phyloP scores from a whole-genome alignment of 2,329 filamentous ascomycete genomes.

The Claviceps humidiphila region DNA sequence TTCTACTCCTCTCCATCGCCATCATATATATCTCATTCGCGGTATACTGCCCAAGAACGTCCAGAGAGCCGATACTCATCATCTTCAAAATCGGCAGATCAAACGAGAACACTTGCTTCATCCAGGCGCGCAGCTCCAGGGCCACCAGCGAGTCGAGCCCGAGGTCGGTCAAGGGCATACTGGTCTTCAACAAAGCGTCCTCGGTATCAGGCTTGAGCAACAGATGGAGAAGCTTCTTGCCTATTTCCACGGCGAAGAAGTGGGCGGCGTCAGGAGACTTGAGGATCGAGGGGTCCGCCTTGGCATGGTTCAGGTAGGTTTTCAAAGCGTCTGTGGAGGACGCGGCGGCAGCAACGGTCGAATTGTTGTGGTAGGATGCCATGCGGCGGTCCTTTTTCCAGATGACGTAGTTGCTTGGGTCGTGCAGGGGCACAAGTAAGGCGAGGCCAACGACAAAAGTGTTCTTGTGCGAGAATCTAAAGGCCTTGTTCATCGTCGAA shows the following conservation, averaged over 20 bases:
- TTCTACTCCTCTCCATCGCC: no score
- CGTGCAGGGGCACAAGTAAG: conserved; percentile 6
- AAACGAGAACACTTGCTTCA: conserved; percentile 9
- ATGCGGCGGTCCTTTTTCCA: conserved; percentile 13
- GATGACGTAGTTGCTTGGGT: conserved; percentile 6
- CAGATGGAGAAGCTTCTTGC: conserved; percentile 8
- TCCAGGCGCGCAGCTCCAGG: conserved; percentile 13
- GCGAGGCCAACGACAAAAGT: conserved; percentile 8
- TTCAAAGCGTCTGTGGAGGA: neutral
- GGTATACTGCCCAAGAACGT: conserved; percentile 6
- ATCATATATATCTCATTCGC: neutral
- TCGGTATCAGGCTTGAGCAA: conserved; percentile 8
- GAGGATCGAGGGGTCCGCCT: neutral
- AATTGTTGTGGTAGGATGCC: conserved; percentile 9
- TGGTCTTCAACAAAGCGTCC: neutral
- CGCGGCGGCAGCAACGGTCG: neutral
- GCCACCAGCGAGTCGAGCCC: conserved; percentile 13
- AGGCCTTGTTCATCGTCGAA: neutral
- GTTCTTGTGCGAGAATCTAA: neutral
- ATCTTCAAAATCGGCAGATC: conserved; percentile 12
- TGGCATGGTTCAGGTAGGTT: neutral
- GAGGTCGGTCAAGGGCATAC: conserved; percentile 5
- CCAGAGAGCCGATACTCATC: conserved; percentile 9
- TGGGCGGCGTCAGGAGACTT: neutral
- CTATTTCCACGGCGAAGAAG: conserved; percentile 8